Evolutionary conservation across 805 yeast species (phyloP).

Genomic region (Suhomyces emberorum): DNA sequence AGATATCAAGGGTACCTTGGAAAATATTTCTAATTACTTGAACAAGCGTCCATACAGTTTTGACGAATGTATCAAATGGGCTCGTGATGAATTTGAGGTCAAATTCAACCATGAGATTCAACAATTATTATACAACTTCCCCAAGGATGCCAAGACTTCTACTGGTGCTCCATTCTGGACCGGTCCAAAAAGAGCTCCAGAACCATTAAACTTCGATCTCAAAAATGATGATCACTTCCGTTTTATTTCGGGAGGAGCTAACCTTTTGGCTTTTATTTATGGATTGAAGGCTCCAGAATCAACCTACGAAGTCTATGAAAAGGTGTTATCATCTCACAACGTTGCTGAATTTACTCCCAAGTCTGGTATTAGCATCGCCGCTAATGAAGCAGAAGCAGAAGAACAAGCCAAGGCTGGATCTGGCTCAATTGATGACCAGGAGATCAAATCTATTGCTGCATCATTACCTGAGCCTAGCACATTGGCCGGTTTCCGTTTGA

Average conservation of each 20-base stretch:
- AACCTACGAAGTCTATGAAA: conserved; percentile 49
- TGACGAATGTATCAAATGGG: conserved; percentile 95
- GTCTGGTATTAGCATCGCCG: conserved; percentile 76
- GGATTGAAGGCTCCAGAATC: conserved; percentile 76
- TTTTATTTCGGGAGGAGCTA: conserved; percentile 86
- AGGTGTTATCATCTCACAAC: conserved; percentile 48
- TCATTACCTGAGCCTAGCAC: conserved; percentile 85
- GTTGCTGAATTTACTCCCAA: conserved; percentile 66
- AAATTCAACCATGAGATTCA: conserved; percentile 82
- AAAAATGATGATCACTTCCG: conserved; percentile 74
- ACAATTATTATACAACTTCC: conserved; percentile 92
- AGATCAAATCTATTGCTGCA: conserved; percentile 64
- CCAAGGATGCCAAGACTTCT: conserved; percentile 87
- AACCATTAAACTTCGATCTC: conserved; percentile 74
- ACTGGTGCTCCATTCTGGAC: conserved; percentile 96
- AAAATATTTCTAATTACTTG: conserved; percentile 73
- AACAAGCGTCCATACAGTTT: conserved; percentile 81
- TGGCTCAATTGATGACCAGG: conserved; percentile 54
- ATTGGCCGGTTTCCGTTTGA: conserved; percentile 81
- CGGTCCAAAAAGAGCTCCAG: conserved; percentile 96
- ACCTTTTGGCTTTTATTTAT: conserved; percentile 83
- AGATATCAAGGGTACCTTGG: conserved; percentile 83
- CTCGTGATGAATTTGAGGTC: conserved; percentile 81
- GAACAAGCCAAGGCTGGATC: conserved; percentile 55
- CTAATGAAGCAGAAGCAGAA: conserved; percentile 83